Evolutionary conservation across 2,329 filamentous ascomycete species (phyloP).

Genomic region (Ceratocystis ficicola): DNA sequence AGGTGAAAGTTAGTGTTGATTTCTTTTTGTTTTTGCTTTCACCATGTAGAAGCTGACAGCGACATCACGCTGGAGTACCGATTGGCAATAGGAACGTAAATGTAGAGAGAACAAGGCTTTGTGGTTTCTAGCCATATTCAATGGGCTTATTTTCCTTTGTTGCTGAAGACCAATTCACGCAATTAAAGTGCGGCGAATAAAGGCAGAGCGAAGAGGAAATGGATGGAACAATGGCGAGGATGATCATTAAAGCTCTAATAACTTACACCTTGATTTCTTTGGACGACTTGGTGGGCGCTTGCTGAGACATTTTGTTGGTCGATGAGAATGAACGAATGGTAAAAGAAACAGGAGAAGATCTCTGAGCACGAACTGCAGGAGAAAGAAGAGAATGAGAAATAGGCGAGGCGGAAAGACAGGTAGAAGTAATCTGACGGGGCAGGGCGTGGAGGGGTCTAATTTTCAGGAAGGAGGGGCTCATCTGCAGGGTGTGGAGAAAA

Average conservation of each 20-base stretch:
- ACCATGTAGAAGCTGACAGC: background rate
- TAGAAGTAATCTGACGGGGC: conserved; percentile 33
- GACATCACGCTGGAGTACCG: too few relatives aligned
- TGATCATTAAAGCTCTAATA: background rate
- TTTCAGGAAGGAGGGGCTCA: conserved; percentile 33
- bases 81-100: too few relatives aligned
- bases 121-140: too few relatives aligned
- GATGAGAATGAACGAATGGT: conserved; percentile 40
- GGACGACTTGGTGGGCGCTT: conserved; percentile 48
- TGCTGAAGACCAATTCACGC: too few relatives aligned
- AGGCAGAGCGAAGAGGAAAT: too few relatives aligned
- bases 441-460: conserved; percentile 34
- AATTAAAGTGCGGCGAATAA: too few relatives aligned
- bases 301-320: conserved; percentile 29
- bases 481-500: conserved; percentile 35
- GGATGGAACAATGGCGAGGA: too few relatives aligned
- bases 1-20: background rate
- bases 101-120: too few relatives aligned
- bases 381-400: conserved; percentile 32
- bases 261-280: conserved; percentile 50
- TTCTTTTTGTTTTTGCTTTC: background rate
- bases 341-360: conserved; percentile 33
- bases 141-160: too few relatives aligned
- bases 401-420: conserved; percentile 29
- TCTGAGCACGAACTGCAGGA: conserved; percentile 26